A percentile compares a stretch with the other conserved stretches of the same genome.
Conservation (phyloP, 345 rosid species). For the Gossypium mustelinum region DNA sequence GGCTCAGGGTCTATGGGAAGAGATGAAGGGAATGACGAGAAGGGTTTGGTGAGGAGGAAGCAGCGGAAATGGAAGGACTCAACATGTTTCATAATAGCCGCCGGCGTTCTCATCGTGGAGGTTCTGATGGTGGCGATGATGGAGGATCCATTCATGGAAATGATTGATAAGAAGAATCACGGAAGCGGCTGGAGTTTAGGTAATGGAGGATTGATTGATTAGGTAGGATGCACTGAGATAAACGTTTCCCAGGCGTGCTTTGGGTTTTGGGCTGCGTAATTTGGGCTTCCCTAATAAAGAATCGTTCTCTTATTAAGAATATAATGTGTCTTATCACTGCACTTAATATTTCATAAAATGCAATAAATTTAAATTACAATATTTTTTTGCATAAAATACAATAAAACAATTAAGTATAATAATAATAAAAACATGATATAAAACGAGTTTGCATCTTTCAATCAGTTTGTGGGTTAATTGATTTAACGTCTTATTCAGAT, state of each 20-base stretch:
- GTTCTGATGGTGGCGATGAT: constrained; percentile 10
- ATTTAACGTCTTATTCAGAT: too few relatives aligned
- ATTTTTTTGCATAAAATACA: too few relatives aligned
- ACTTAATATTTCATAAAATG: too few relatives aligned
- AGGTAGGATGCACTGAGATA: background rate
- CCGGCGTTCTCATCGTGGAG: constrained; percentile 29
- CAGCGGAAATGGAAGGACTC: constrained; percentile 13
- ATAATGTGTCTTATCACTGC: accelerated
- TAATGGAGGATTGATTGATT: background rate
- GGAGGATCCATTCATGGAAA: constrained; percentile 13
- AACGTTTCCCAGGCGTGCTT: background rate
- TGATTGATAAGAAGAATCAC: background rate
- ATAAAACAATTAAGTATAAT: too few relatives aligned
- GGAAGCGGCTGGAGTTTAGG: background rate
- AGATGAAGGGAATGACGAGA: constrained; percentile 16
- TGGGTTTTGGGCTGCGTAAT: background rate
- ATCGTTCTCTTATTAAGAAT: too few relatives aligned
- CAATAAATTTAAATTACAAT: too few relatives aligned
- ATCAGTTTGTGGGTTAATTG: too few relatives aligned
- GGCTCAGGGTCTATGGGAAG: constrained; percentile 24
- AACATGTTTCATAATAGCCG: constrained; percentile 16
- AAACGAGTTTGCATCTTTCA: too few relatives aligned
- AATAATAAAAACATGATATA: too few relatives aligned
- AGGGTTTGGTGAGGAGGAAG: background rate
- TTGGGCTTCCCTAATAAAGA: background rate